Percentiles rank a stretch among this genome's conserved stretches.
Evolutionary conservation across 2,329 filamentous ascomycete species (phyloP).

Genomic region (Hypoxylon sp.): DNA sequence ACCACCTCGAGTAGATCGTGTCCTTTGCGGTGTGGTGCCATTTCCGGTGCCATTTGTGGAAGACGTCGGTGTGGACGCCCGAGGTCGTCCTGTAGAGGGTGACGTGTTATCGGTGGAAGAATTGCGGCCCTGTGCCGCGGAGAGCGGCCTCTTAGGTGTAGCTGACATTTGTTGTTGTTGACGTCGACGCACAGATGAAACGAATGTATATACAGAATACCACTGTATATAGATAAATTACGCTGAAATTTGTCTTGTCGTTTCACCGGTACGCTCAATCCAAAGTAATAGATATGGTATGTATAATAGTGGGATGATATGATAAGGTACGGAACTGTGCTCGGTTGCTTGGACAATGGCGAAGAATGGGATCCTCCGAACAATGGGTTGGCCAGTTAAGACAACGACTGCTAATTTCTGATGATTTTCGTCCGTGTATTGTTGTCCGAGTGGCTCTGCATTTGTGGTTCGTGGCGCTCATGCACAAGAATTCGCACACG

Average conservation of each 20-base stretch:
- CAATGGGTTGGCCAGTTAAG: slow-evolving; percentile 36
- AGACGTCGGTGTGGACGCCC: slow-evolving; percentile 66
- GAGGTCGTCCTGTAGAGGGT: slow-evolving; percentile 58
- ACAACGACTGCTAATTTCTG: slow-evolving; percentile 31
- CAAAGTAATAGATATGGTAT: slow-evolving; percentile 23
- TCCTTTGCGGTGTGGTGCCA: slow-evolving; percentile 64
- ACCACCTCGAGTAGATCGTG: slow-evolving; percentile 74
- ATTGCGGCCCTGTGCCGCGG: slow-evolving; percentile 63
- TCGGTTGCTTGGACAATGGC: slow-evolving; percentile 44
- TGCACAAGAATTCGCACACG: slow-evolving; percentile 25
- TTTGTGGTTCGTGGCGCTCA: slow-evolving; percentile 38
- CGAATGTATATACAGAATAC: slow-evolving; percentile 39
- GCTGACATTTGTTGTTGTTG: slow-evolving; percentile 62
- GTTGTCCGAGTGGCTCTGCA: slow-evolving; percentile 40
- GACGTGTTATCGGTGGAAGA: slow-evolving; percentile 60
- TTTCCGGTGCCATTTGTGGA: slow-evolving; percentile 59
- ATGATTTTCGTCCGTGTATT: slow-evolving; percentile 36
- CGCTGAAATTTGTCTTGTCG: slow-evolving; percentile 27
- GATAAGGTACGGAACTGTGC: slow-evolving; percentile 20
- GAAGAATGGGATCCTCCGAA: slow-evolving; percentile 38
- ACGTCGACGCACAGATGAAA: slow-evolving; percentile 24
- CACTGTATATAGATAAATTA: slow-evolving; percentile 31
- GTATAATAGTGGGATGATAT: slow-evolving; percentile 22
- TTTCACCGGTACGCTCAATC: slow-evolving; percentile 29
- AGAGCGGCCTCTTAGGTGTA: slow-evolving; percentile 67